Evolutionary conservation across 192 early-diverging fungal genomes (phyloP).

Genomic region (Entomortierella chlamydospora): DNA sequence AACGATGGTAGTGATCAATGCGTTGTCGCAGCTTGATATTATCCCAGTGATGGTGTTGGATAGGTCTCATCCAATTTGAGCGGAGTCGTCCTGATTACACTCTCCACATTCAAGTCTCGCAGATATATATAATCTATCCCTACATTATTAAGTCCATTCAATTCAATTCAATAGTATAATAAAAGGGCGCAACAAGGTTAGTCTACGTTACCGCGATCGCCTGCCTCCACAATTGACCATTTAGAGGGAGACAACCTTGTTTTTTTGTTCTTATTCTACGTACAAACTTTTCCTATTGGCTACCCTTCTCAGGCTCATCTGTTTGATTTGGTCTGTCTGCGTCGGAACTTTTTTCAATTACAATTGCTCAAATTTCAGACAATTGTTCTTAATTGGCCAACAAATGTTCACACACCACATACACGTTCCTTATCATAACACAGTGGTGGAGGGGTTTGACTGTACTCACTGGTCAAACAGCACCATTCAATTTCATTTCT

Average conservation of each 20-base stretch:
- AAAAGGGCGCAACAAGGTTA: neutral
- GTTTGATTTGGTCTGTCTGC: neutral
- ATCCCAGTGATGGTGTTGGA: neutral
- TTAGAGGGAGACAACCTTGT: conserved; percentile 7
- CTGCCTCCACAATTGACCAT: neutral
- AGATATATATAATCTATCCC: neutral
- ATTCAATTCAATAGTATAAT: neutral
- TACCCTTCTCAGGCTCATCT: neutral
- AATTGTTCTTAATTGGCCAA: conserved; percentile 2
- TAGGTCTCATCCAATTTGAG: neutral
- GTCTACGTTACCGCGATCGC: neutral
- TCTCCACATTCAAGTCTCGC: neutral
- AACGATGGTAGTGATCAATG: neutral
- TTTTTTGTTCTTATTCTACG: conserved; percentile 4
- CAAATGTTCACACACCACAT: conserved; percentile 18
- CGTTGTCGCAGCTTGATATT: neutral
- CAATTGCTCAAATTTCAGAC: neutral
- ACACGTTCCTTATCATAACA: too few relatives aligned
- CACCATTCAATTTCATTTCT: too few relatives aligned
- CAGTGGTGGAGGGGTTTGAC: too few relatives aligned
- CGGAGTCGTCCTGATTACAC: too few relatives aligned
- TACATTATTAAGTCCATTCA: too few relatives aligned
- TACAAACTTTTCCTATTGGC: conserved; percentile 11
- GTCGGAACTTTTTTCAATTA: conserved; percentile 11
- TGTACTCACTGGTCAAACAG: too few relatives aligned